Conservation (phyloP, 2,329 filamentous ascomycete genomes). For the Trichoderma sp. region DNA sequence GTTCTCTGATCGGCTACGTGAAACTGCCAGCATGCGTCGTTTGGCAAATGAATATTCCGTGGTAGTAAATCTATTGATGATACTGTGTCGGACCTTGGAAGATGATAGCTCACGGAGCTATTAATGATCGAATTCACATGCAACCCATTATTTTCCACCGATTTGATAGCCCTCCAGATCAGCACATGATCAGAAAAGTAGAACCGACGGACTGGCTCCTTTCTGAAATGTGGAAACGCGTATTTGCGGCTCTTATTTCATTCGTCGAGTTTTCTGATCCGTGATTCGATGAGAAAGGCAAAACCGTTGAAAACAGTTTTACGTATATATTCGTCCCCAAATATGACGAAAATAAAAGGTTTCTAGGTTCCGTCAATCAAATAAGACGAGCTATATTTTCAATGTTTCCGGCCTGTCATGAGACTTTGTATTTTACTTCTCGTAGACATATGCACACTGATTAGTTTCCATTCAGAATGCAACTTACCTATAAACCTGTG, state of each 20-base stretch:
- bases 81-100: not conserved
- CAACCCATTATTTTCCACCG: not conserved
- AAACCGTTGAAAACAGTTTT: rapidly evolving
- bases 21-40: not conserved
- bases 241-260: not conserved
- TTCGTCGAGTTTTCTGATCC: not conserved
- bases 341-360: too few species aligned
- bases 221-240: not conserved
- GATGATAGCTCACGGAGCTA: not conserved
- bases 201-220: not conserved
- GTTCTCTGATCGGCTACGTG: not conserved
- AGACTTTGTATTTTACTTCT: too few species aligned
- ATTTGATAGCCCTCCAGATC: not conserved
- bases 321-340: not conserved
- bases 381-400: too few species aligned
- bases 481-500: too few species aligned
- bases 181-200: not conserved
- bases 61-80: not conserved
- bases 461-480: too few species aligned
- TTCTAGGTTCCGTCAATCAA: too few species aligned
- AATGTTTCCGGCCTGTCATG: too few species aligned
- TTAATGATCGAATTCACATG: not conserved
- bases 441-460: too few species aligned
- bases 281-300: not conserved
- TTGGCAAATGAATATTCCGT: not conserved